A percentile compares a stretch with the other conserved stretches of the same genome.
phyloP scores from a whole-genome alignment of 805 yeast genomes.

The Saccharomycopsis fodiens region DNA sequence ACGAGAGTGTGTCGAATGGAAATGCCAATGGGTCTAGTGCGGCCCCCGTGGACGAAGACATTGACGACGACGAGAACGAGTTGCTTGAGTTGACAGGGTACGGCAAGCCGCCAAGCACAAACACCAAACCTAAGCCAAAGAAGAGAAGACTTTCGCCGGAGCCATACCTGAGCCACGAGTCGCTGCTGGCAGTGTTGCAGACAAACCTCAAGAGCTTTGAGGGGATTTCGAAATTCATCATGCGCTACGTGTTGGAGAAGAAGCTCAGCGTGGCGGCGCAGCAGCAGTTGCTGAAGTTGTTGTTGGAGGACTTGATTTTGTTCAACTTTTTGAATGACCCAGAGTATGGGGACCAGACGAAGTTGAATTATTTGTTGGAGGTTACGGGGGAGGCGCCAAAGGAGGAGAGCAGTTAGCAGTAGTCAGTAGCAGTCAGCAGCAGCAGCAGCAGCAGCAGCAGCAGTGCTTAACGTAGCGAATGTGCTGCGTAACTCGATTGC shows the following conservation, averaged over 20 bases:
- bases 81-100: constrained; percentile 18
- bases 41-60: constrained; percentile 3
- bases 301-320: constrained; percentile 10
- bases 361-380: constrained; percentile 8
- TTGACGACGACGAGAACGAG: constrained; percentile 17
- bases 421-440: no score
- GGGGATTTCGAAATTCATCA: constrained; percentile 9
- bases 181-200: background rate
- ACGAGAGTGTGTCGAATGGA: background rate
- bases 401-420: no score
- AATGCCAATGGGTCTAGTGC: background rate
- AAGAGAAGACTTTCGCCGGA: background rate
- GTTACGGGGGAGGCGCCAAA: constrained; percentile 3
- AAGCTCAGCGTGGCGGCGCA: constrained; percentile 9
- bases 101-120: background rate
- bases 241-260: constrained; percentile 12
- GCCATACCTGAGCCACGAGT: background rate
- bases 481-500: no score
- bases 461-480: no score
- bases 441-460: no score
- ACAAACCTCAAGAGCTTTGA: constrained; percentile 1
- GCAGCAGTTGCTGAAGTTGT: constrained; percentile 4
- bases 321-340: constrained; percentile 12
- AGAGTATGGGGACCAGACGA: constrained; percentile 4
- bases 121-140: background rate